These are phyloP conservation scores for Punica granatum DNA, from an alignment of 345 rosid genomes.

Conservation along the genomic window DNA sequence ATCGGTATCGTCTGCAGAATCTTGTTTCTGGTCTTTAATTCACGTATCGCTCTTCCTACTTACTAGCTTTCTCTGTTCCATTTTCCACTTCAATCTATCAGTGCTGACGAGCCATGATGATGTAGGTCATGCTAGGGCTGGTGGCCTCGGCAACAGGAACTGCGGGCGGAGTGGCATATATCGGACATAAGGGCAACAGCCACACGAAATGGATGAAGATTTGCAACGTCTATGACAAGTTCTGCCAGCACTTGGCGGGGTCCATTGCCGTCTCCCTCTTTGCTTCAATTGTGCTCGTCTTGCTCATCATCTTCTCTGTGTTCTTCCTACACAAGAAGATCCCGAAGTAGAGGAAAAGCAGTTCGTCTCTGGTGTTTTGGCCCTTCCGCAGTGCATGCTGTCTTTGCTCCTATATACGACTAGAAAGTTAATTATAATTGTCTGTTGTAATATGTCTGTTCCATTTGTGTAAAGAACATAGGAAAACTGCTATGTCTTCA, in stretches of 20 bases:
- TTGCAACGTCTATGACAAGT: slow-evolving; percentile 48
- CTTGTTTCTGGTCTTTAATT: too few species aligned
- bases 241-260: slow-evolving; percentile 46
- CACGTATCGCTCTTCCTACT: too few species aligned
- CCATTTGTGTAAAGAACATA: neutral
- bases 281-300: slow-evolving; percentile 49
- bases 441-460: neutral
- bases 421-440: neutral
- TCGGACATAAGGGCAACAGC: slow-evolving; percentile 60
- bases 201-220: slow-evolving; percentile 45
- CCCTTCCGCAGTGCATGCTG: neutral
- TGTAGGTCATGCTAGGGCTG: slow-evolving; percentile 60
- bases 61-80: too few species aligned
- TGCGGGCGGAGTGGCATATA: slow-evolving; percentile 61
- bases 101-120: neutral
- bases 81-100: neutral
- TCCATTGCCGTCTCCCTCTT: slow-evolving; percentile 41
- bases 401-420: neutral
- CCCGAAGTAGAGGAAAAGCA: slow-evolving; percentile 15
- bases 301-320: slow-evolving; percentile 44
- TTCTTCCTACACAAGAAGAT: slow-evolving; percentile 32
- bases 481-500: neutral
- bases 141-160: slow-evolving; percentile 75
- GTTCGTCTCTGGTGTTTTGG: neutral
- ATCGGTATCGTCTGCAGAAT: neutral